Conservation (phyloP, 2,329 filamentous ascomycete species). For the Claviceps fusiformis region DNA sequence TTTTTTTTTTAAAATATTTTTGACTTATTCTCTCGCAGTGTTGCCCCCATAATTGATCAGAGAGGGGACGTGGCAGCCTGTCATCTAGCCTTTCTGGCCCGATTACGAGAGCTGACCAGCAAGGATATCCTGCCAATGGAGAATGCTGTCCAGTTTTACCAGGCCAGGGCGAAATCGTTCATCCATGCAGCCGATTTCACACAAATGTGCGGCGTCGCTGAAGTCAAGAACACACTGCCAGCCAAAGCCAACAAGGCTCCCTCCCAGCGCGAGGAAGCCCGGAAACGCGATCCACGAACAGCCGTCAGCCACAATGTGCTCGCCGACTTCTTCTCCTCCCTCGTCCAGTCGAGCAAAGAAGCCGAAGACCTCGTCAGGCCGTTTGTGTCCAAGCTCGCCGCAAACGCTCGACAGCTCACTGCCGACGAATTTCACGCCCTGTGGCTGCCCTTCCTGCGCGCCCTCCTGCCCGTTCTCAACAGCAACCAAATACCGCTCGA, state of each 20-base stretch:
- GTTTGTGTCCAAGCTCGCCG: conserved; percentile 10
- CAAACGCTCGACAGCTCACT: conserved; percentile 7
- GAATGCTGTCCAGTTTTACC: conserved; percentile 2
- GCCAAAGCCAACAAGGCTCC: neutral
- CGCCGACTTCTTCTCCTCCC: conserved; percentile 3
- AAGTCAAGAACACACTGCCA: neutral
- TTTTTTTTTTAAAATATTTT: neutral
- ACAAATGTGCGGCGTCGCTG: neutral
- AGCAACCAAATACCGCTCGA: conserved; percentile 4
- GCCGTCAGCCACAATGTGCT: conserved; percentile 2
- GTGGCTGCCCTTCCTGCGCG: conserved; percentile 19
- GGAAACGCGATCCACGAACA: neutral
- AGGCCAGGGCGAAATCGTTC: conserved; percentile 1
- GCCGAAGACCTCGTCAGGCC: conserved; percentile 8
- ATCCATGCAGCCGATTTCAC: conserved; percentile 5
- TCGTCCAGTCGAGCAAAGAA: conserved; percentile 7
- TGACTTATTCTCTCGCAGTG: conserved; percentile 2
- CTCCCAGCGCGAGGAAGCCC: neutral
- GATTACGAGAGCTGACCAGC: neutral
- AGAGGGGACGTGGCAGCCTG: conserved; percentile 1
- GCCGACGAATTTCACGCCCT: conserved; percentile 9
- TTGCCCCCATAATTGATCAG: conserved; percentile 1
- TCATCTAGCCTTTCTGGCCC: conserved; percentile 5
- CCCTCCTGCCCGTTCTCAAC: conserved; percentile 8
- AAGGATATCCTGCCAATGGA: neutral